Conservation (phyloP, 345 rosid species). For the Toxicodendron radicans region DNA sequence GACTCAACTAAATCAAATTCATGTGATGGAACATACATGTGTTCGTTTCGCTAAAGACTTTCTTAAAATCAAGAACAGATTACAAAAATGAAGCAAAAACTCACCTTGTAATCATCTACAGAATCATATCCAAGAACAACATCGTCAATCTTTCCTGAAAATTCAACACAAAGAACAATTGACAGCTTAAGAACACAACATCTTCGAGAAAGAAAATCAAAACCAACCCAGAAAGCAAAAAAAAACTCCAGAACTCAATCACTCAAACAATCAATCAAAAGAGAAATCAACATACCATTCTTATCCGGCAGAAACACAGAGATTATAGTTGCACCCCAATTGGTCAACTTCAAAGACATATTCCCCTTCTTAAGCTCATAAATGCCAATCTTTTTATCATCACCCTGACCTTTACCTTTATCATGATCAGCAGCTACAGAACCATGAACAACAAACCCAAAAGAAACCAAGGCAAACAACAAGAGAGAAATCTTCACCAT, state of each 20-base stretch:
- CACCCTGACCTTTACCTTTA: background rate
- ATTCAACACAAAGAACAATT: conserved; percentile 11
- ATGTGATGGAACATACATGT: no score
- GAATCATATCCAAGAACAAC: no score
- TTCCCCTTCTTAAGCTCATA: conserved; percentile 78
- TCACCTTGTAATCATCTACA: conserved; percentile 46
- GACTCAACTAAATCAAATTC: no score
- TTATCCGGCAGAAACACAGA: conserved; percentile 77
- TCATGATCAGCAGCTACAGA: background rate
- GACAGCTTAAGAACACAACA: background rate
- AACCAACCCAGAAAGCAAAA: background rate
- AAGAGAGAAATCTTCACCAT: conserved; percentile 34
- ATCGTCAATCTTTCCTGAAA: conserved; percentile 49
- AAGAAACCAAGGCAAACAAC: conserved; percentile 26
- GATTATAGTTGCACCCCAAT: conserved; percentile 83
- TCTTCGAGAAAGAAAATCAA: background rate
- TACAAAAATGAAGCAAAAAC: conserved; percentile 76
- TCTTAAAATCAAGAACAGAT: background rate
- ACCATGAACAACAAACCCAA: conserved; percentile 26
- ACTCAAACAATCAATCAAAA: background rate
- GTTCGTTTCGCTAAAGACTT: background rate
- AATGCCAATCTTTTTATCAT: conserved; percentile 31
- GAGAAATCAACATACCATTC: conserved; percentile 45
- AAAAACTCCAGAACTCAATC: background rate
- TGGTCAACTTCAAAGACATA: conserved; percentile 58